Percentiles rank a stretch among this genome's conserved stretches.
These are phyloP conservation scores for Gigaspora rosea DNA, from an alignment of 192 early-diverging fungal species.

Conservation along the genomic window DNA sequence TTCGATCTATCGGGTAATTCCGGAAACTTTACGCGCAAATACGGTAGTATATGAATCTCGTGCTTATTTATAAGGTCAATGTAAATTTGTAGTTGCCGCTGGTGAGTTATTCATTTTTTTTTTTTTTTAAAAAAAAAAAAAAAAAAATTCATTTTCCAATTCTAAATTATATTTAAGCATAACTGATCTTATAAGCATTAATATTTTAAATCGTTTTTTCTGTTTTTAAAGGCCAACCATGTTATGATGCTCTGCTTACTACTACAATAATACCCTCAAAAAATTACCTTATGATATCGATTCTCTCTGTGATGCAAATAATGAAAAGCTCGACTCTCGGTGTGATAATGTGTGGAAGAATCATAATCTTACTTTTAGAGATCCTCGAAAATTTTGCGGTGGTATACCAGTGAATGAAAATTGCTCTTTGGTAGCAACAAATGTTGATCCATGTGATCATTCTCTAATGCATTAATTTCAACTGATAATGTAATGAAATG, in stretches of 20 bases:
- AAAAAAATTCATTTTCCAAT: slow-evolving; percentile 8
- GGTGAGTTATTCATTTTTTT: slow-evolving; percentile 42
- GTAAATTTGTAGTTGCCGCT: slow-evolving; percentile 60
- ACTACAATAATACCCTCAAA: slow-evolving; percentile 36
- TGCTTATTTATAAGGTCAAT: too few species aligned
- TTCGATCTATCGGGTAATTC: too few species aligned
- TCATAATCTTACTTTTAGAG: slow-evolving; percentile 45
- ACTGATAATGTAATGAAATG: slow-evolving; percentile 39
- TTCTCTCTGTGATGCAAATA: slow-evolving; percentile 49
- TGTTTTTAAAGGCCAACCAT: slow-evolving; percentile 45
- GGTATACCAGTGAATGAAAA: slow-evolving; percentile 44
- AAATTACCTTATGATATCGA: slow-evolving; percentile 36
- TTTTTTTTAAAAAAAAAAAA: too few species aligned
- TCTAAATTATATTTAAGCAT: too few species aligned
- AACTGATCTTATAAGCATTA: too few species aligned
- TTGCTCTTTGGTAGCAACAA: slow-evolving; percentile 49
- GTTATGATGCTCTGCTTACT: slow-evolving; percentile 57
- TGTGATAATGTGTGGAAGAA: slow-evolving; percentile 65
- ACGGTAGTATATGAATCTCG: too few species aligned
- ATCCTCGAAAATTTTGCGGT: slow-evolving; percentile 52
- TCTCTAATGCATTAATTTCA: background rate
- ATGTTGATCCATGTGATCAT: slow-evolving; percentile 54
- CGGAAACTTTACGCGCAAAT: too few species aligned
- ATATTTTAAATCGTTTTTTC: background rate
- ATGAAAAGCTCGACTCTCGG: slow-evolving; percentile 61